phyloP scores from a whole-genome alignment of 768 basidiomycete species.

The Lactifluus hygrophoroides region DNA sequence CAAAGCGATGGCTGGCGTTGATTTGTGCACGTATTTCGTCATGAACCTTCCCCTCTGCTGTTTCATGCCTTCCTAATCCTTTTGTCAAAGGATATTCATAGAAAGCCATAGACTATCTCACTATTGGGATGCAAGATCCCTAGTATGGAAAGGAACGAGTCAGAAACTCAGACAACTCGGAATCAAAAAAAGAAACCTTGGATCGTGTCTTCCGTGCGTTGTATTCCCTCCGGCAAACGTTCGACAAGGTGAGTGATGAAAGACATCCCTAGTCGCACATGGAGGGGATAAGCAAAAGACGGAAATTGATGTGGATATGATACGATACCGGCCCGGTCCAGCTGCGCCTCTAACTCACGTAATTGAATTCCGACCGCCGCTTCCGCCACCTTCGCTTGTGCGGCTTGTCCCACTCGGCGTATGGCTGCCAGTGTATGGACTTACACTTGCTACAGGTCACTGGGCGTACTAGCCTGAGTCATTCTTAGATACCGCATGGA shows the following conservation, averaged over 20 bases:
- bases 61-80: constrained; percentile 55
- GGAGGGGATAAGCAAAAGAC: no score
- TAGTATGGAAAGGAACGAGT: not conserved
- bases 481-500: no score
- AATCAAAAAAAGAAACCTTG: constrained; percentile 7
- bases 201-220: constrained; percentile 21
- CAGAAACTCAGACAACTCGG: not conserved
- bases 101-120: not conserved
- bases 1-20: constrained; percentile 70
- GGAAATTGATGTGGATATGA: no score
- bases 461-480: no score
- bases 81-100: not conserved
- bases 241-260: constrained; percentile 15
- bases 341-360: no score
- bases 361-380: no score
- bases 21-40: constrained; percentile 73
- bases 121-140: constrained; percentile 20
- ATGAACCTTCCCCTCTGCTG: constrained; percentile 57
- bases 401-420: no score
- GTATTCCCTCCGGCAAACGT: constrained; percentile 22
- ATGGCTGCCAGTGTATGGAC: no score
- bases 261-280: no score
- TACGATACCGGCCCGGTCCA: no score
- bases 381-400: no score
- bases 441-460: no score